Evolutionary conservation across 768 basidiomycete species (phyloP), one percentile per base, ranked within the genome.

Genomic region (Mycena olivaceomarginata): DNA sequence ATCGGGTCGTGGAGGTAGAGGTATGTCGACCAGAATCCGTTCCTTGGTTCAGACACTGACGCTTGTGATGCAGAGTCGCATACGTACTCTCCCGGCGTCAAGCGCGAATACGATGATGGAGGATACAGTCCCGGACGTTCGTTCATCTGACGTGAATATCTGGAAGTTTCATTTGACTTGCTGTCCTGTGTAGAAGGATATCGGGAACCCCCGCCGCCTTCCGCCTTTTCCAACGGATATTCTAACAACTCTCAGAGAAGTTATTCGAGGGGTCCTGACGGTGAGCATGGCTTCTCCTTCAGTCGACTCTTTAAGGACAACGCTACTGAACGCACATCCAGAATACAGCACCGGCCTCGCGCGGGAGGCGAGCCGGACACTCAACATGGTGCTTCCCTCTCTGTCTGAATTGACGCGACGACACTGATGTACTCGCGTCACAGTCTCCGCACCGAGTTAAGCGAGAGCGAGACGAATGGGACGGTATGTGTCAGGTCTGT

Each of bases 401-500:
- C 20, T 39, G 31, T 31, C 37, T 48, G 37, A 11, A 22, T 13
- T 31, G 31, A 31, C 31, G 31, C 31, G 15, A 48, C 13, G 15
- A 25, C 43, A 1, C 66, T 62, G 57, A 64, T 4, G 16, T 16
- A 46, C 4, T 31, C 31, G 18, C 18, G 4, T 2, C n/a, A 16
- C 37, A 69, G 74, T 60, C 60, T 39, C 40, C 67, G 0, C 67
- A 20, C 7, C 37, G 60, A 12, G 39, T 75, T 0, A 75, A 75
- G 51, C 67, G 74, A 15, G 74, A 75, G 31, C 67, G 67, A 0
- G 74, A 74, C 41, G 20, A 4, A 15, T 40, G 56, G 5, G 53
- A 65, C 13, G 74, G 67, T 65, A 56, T 12, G 60, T 39, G 4
- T 3, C 7, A n/a, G 18, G 1, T 20, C 7, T 39, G 13, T 37